phyloP scores from a whole-genome alignment of 1,284 basidiomycete species.

The Fereydounia khargensis region DNA sequence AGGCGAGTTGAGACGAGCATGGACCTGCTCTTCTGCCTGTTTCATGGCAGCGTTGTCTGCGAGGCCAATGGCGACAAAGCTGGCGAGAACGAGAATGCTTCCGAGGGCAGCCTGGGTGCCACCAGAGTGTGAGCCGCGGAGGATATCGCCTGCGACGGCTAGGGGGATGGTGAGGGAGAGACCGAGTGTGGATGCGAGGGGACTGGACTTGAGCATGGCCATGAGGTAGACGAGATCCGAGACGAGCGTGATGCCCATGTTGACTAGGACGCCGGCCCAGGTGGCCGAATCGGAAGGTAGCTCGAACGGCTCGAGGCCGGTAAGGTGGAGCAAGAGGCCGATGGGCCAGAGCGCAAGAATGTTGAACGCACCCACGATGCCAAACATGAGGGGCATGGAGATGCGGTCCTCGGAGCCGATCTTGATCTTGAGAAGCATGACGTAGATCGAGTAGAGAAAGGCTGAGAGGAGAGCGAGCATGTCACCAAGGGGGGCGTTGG shows the following conservation, averaged over 20 bases:
- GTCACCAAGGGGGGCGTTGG: conserved; percentile 47
- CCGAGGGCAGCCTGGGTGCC: conserved; percentile 35
- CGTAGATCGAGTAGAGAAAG: conserved; percentile 80
- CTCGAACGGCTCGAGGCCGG: conserved; percentile 73
- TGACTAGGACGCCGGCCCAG: conserved; percentile 70
- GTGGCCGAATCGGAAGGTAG: conserved; percentile 67
- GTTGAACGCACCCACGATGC: conserved; percentile 79
- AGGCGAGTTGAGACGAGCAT: no score
- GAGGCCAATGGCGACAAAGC: conserved; percentile 30
- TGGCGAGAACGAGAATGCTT: conserved; percentile 38
- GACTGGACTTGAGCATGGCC: conserved; percentile 96
- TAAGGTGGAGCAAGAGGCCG: conserved; percentile 74
- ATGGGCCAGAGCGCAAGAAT: conserved; percentile 78
- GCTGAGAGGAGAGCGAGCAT: conserved; percentile 50
- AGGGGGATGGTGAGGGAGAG: conserved; percentile 91
- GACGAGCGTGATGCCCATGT: conserved; percentile 67
- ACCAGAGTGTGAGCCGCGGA: conserved; percentile 61
- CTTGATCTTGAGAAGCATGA: conserved; percentile 75
- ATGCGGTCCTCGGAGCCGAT: conserved; percentile 60
- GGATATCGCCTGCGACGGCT: conserved; percentile 75
- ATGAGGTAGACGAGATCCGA: conserved; percentile 44
- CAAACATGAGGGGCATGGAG: conserved; percentile 61
- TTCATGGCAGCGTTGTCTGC: conserved; percentile 18
- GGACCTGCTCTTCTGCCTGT: conserved; percentile 11
- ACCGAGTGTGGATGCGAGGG: conserved; percentile 79